A percentile compares a stretch with the other conserved stretches of the same genome.
phyloP scores from a whole-genome alignment of 2,329 filamentous ascomycete species.

The Ascochyta fabae region DNA sequence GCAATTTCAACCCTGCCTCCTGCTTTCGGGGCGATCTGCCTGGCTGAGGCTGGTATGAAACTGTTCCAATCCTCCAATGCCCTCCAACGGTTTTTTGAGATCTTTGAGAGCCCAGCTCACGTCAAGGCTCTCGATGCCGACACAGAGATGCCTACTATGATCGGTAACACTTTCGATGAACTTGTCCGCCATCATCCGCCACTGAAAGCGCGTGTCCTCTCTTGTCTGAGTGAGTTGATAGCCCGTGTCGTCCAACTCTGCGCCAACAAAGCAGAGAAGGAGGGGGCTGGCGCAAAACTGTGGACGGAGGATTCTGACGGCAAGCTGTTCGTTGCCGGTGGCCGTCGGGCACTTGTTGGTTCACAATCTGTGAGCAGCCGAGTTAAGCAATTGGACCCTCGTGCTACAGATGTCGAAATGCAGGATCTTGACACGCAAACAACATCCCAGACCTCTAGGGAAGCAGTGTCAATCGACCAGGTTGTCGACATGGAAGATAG shows the following conservation, averaged over 20 bases:
- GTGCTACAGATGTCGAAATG: conserved; percentile 66
- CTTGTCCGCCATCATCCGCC: conserved; percentile 90
- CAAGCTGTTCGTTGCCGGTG: conserved; percentile 65
- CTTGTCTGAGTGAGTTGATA: conserved; percentile 88
- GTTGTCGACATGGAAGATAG: conserved; percentile 59
- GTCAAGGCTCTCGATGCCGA: conserved; percentile 83
- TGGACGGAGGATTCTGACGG: conserved; percentile 67
- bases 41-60: conserved; percentile 86
- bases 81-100: conserved; percentile 86
- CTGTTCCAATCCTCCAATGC: conserved; percentile 84
- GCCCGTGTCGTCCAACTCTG: conserved; percentile 79
- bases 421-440: conserved; percentile 53
- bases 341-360: conserved; percentile 53
- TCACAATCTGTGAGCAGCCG: conserved; percentile 46
- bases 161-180: conserved; percentile 91
- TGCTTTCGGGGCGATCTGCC: conserved; percentile 89
- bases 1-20: conserved; percentile 86
- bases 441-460: conserved; percentile 12
- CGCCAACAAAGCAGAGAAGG: conserved; percentile 69
- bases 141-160: conserved; percentile 70
- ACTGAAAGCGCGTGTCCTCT: conserved; percentile 79
- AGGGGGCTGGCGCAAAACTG: conserved; percentile 80
- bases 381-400: conserved; percentile 19
- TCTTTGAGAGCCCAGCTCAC: conserved; percentile 93
- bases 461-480: conserved; percentile 45